These are phyloP conservation scores for Botrytis cinerea DNA, from an alignment of 2,329 filamentous ascomycete genomes.

Conservation along the genomic window DNA sequence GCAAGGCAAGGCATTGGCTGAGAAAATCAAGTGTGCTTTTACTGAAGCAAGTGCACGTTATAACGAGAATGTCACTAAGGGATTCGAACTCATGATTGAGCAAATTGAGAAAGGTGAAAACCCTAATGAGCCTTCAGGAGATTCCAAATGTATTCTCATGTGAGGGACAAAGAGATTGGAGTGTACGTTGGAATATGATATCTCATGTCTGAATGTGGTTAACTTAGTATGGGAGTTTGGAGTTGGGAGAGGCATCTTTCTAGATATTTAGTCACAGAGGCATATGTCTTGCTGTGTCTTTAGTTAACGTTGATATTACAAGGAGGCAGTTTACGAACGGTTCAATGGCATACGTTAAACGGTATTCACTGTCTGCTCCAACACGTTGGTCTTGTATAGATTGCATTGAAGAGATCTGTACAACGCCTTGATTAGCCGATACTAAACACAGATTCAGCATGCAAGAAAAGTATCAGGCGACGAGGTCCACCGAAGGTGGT, in stretches of 20 bases:
- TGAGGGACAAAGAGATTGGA: conserved; percentile 46
- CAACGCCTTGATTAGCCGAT: background rate
- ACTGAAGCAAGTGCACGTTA: conserved; percentile 93
- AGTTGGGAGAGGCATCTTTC: conserved; percentile 23
- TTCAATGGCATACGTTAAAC: background rate
- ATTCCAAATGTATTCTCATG: conserved; percentile 85
- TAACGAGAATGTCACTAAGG: conserved; percentile 89
- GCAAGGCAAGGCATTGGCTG: conserved; percentile 79
- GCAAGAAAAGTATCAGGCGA: background rate
- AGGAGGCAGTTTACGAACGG: conserved; percentile 3
- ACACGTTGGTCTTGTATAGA: background rate
- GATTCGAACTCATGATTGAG: conserved; percentile 90
- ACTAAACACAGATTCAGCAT: background rate
- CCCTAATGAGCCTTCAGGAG: conserved; percentile 77
- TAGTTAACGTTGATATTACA: conserved; percentile 3
- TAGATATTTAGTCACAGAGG: conserved; percentile 16
- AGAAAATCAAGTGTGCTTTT: conserved; percentile 89
- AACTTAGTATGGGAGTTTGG: conserved; percentile 20
- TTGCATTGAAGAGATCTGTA: background rate
- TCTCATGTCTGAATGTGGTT: conserved; percentile 20
- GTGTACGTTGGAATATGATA: conserved; percentile 18
- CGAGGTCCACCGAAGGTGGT: background rate
- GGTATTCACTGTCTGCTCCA: conserved; percentile 6
- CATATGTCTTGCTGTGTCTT: conserved; percentile 8
- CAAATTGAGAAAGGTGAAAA: conserved; percentile 96